Evolutionary conservation across 768 basidiomycete genomes (phyloP), one percentile per base, ranked within the genome.

Genomic region (Sistotremastrum suecicum): DNA sequence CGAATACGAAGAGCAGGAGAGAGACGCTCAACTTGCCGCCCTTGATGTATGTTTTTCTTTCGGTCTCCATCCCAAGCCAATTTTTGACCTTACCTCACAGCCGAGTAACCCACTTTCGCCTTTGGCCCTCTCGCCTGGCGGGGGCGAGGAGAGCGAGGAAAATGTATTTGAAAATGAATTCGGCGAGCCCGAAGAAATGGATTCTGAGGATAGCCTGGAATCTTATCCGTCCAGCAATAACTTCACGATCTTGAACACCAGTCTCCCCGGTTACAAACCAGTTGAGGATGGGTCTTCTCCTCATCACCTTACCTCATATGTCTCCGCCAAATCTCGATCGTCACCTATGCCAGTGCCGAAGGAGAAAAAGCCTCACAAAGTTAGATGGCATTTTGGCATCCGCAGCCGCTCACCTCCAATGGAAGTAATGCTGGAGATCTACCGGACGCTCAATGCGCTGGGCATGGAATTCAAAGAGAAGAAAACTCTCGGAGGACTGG

Each of bases 401-500:
- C 75, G 95, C 33, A 91, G 87, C 54, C 73, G 92, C 48, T 84
- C 80, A 48, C 88, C 91, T 33, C 95, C 92, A 20, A 94, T 98
- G 87, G 95, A 99, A 62, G 94, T 99, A 28, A 97, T 99, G 92
- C 66, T 95, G 29, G 94, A 97, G 71, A 95, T 99, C 43, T 98
- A 99, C 64, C 70, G 86, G 50, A 95, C 92, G 38, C 66, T 99
- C 42, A 83, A 83, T 64, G 69, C 79, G 49, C 69, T 97, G 12
- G 87, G 83, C 10, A 94, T 98, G 88, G 89, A 99, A 63, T 99
- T 95, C 95, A 87, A 87, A 61, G 79, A 84, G 66, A 95, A 95
- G 70, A 74, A 72, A 51, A 77, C 76, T 48, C 61, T 88, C 2
- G 84, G 83, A 1, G 80, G 82, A 4, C 57, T 87, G 31, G 83